Conservation (phyloP, 2,329 filamentous ascomycete genomes). For the Exophiala sp. region DNA sequence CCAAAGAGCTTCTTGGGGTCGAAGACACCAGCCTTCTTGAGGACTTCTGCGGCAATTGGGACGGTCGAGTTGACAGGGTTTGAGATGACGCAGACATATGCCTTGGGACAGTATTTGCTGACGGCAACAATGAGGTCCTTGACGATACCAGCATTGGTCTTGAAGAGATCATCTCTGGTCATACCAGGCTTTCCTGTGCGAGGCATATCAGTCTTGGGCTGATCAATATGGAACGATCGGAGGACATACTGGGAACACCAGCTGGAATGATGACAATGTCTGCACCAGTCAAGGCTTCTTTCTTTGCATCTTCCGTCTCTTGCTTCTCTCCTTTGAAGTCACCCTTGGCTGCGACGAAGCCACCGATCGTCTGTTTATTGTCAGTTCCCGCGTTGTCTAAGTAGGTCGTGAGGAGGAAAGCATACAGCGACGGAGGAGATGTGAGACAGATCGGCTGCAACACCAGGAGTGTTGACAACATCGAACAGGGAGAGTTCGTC, state of each 20-base stretch:
- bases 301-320: constrained; percentile 70
- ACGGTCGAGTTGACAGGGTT: constrained; percentile 99
- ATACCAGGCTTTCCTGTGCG: constrained; percentile 90
- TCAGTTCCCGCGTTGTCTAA: constrained; percentile 28
- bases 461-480: constrained; percentile 98
- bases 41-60: constrained; percentile 92
- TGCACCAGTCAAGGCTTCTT: constrained; percentile 83
- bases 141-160: constrained; percentile 98
- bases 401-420: constrained; percentile 31
- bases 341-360: constrained; percentile 69
- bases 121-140: constrained; percentile 86
- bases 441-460: constrained; percentile 93
- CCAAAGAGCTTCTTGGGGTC: constrained; percentile 94
- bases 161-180: constrained; percentile 99
- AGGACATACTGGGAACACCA: constrained; percentile 83
- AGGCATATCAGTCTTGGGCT: constrained; percentile 20
- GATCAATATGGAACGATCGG: neutral
- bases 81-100: constrained; percentile 93
- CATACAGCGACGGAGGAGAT: constrained; percentile 84
- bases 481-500: constrained; percentile 96
- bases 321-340: constrained; percentile 29
- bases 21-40: constrained; percentile 90
- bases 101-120: constrained; percentile 85
- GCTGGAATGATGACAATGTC: constrained; percentile 97
- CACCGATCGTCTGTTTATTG: constrained; percentile 67